Evolutionary conservation across 208 protist genomes (phyloP).

Genomic region (Trichomonas vaginalis): DNA sequence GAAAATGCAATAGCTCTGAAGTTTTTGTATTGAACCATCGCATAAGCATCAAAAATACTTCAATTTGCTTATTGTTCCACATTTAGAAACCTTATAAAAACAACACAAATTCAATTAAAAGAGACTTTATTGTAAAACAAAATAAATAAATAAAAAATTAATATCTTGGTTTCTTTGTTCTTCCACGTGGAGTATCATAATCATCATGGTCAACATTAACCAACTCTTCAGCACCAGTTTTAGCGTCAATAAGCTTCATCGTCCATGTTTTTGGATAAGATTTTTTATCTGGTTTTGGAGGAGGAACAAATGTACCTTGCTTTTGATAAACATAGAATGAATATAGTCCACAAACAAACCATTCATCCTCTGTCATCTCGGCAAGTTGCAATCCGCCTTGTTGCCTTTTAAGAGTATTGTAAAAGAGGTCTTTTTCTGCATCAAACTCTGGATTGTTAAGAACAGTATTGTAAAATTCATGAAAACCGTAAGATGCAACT

Average conservation of each 20-base stretch:
- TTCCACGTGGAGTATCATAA: neutral
- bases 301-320: neutral
- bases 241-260: neutral
- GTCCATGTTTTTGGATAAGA: neutral
- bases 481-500: neutral
- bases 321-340: neutral
- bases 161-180: neutral
- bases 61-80: too few relatives aligned
- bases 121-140: too few relatives aligned
- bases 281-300: neutral
- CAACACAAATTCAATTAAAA: too few relatives aligned
- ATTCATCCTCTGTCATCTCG: constrained; percentile 15
- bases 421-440: neutral
- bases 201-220: neutral
- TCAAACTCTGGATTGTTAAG: neutral
- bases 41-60: too few relatives aligned
- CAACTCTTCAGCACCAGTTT: neutral
- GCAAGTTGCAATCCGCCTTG: neutral
- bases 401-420: neutral
- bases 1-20: neutral
- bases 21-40: too few relatives aligned
- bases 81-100: too few relatives aligned
- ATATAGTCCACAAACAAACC: neutral
- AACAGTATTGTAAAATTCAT: neutral
- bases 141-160: too few relatives aligned